Evolutionary conservation across 768 basidiomycete species (phyloP).

Genomic region (Dioszegia hungarica): DNA sequence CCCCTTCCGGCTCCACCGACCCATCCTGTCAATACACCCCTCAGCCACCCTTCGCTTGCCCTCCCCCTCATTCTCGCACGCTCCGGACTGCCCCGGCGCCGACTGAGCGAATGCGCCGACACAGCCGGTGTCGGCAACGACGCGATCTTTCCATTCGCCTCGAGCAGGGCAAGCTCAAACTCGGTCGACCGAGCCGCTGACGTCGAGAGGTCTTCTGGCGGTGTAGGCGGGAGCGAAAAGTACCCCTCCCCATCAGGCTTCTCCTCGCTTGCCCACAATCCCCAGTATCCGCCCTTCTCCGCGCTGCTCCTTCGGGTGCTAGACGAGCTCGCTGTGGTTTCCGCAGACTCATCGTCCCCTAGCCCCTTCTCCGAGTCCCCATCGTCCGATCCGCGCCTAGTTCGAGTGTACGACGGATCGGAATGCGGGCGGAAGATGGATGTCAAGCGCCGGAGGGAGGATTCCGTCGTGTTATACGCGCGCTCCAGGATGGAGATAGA

Average conservation of each 20-base stretch:
- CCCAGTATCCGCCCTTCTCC: conserved; percentile 15
- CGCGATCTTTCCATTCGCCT: not conserved
- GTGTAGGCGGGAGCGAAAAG: conserved; percentile 32
- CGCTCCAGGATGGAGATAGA: not conserved
- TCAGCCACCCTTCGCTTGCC: conserved; percentile 23
- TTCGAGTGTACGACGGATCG: not conserved
- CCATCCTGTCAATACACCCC: conserved; percentile 4
- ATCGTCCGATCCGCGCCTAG: conserved; percentile 8
- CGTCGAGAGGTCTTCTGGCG: conserved; percentile 14
- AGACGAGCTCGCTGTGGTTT: not conserved
- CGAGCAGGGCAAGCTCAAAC: conserved; percentile 5
- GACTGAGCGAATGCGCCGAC: conserved; percentile 22
- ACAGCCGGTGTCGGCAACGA: conserved; percentile 33
- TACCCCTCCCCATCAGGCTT: conserved; percentile 17
- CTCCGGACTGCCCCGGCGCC: conserved; percentile 6
- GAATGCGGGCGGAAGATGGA: conserved; percentile 3
- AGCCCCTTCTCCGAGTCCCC: conserved; percentile 26
- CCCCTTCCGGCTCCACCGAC: conserved; percentile 3
- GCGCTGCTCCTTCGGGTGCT: not conserved
- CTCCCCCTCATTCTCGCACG: not conserved
- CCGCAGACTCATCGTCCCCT: conserved; percentile 5
- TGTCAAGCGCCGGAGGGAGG: conserved; percentile 14
- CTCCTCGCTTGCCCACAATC: conserved; percentile 11
- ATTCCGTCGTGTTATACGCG: conserved; percentile 30
- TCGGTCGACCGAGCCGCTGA: not conserved